Conservation (phyloP, 306 rosid genomes). For the Senna siamea region DNA sequence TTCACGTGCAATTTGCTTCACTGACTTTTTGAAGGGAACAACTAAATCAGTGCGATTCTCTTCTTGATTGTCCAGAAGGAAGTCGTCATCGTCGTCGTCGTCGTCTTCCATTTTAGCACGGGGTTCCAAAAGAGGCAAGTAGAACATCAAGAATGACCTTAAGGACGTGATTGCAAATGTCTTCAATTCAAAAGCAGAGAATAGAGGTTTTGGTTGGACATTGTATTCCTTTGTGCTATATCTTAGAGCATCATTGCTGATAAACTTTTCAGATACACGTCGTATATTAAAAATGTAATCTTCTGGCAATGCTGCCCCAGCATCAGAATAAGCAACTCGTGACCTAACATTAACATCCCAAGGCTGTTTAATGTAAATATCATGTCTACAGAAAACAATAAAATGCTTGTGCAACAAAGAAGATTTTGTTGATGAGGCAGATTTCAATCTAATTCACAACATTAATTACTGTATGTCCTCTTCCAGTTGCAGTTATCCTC, state of each 20-base stretch:
- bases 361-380: constrained; percentile 36
- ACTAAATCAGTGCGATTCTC: constrained; percentile 51
- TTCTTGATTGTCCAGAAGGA: constrained; percentile 45
- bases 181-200: constrained; percentile 71
- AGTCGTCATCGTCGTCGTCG: constrained; percentile 60
- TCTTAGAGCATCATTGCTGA: constrained; percentile 55
- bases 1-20: constrained; percentile 86
- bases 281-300: constrained; percentile 49
- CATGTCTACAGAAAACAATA: background rate
- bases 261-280: constrained; percentile 54
- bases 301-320: constrained; percentile 59
- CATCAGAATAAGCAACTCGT: constrained; percentile 72
- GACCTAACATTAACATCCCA: constrained; percentile 61
- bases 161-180: constrained; percentile 60
- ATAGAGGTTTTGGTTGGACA: constrained; percentile 70
- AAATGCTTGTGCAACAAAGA: constrained; percentile 3
- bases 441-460: background rate
- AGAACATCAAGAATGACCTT: constrained; percentile 72
- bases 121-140: constrained; percentile 86
- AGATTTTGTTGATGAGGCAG: background rate
- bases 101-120: constrained; percentile 69
- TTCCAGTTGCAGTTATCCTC: background rate
- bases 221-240: constrained; percentile 64
- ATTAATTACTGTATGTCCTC: background rate
- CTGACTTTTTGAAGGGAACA: constrained; percentile 80